These are phyloP conservation scores for Colletotrichum plurivorum DNA, from an alignment of 2,329 filamentous ascomycete species.

Conservation along the genomic window DNA sequence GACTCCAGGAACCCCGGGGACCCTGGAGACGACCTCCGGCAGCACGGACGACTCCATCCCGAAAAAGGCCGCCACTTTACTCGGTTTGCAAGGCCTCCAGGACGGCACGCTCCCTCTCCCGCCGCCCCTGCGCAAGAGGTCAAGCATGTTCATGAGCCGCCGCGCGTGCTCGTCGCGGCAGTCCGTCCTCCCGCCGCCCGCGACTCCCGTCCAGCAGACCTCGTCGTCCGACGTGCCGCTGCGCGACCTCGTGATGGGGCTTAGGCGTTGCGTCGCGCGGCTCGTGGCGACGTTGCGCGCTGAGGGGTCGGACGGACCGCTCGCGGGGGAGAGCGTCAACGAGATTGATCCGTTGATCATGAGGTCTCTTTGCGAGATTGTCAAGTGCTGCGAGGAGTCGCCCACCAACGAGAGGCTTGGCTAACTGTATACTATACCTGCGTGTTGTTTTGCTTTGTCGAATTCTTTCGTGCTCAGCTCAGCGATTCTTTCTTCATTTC, in stretches of 20 bases:
- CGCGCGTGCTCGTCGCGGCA: conserved; percentile 31
- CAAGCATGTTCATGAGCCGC: conserved; percentile 32
- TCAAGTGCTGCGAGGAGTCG: conserved; percentile 46
- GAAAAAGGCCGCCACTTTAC: conserved; percentile 66
- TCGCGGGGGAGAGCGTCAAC: conserved; percentile 42
- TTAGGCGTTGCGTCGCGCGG: conserved; percentile 65
- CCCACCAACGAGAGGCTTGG: conserved; percentile 14
- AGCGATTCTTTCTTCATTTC: not conserved
- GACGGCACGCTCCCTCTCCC: conserved; percentile 37
- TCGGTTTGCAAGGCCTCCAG: conserved; percentile 58
- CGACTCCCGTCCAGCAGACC: not conserved
- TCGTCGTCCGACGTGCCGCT: conserved; percentile 50
- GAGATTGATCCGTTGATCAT: conserved; percentile 56
- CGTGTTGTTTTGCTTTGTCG: not conserved
- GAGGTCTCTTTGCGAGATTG: conserved; percentile 59
- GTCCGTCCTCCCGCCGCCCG: conserved; percentile 12
- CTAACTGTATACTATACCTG: not conserved
- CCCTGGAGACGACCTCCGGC: conserved; percentile 24
- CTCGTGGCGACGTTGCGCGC: conserved; percentile 63
- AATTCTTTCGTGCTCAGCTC: not conserved
- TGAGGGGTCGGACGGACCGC: conserved; percentile 23
- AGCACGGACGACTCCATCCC: conserved; percentile 54
- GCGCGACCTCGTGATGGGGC: conserved; percentile 62
- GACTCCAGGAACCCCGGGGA: conserved; percentile 31
- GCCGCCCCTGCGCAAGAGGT: conserved; percentile 42